Base-by-base conservation (phyloP, 768 basidiomycete species). In the Tricholoma sp. region DNA sequence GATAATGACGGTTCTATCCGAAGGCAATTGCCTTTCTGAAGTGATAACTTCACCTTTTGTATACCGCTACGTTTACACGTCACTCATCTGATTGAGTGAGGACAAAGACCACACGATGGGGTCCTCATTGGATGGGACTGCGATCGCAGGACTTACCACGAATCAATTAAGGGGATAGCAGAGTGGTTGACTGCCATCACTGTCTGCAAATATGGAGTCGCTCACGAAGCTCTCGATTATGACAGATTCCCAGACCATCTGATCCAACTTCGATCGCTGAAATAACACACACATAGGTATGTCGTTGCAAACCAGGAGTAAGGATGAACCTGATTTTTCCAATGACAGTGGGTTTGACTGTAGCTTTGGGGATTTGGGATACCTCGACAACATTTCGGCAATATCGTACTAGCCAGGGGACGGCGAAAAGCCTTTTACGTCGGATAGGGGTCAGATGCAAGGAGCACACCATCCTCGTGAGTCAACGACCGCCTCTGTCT, bases 381-480 rank as follows among this genome's bases (percentile, higher is more conserved):
- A 73, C 64, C 51, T 79, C 72, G 7, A 55, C 60, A 43, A 59
- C 72, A 2, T 79, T 79, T 56, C 54, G 58, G 24, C 57, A 60
- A 52, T 78, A 70, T 62, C 66, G 76, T 57, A 66, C 62, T 32
- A 59, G 64, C 31, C 63, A 68, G 51, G 67, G 70, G 35, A 66
- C 43, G 41, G 63, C 61, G 52, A 66, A 68, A 49, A 50, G 64
- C 65, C 41, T 67, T 52, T 52, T 46, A 57, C 47, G 72, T 37
- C 35, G 35, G 35, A 37, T 14, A 21, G 46, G 46, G 12, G 21
- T 47, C 14, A 47, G 21, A 8, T 18, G n/a, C 61, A 64, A 62
- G 49, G 21, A 59, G 64, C 70, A 75, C 57, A 60, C 57, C 4
- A 71, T 79, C 74, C 77, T 35, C 75, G 78, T 79, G 54, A 52